Base-by-base conservation (phyloP, 331 rosid genomes). In the Spiraea crenata region DNA sequence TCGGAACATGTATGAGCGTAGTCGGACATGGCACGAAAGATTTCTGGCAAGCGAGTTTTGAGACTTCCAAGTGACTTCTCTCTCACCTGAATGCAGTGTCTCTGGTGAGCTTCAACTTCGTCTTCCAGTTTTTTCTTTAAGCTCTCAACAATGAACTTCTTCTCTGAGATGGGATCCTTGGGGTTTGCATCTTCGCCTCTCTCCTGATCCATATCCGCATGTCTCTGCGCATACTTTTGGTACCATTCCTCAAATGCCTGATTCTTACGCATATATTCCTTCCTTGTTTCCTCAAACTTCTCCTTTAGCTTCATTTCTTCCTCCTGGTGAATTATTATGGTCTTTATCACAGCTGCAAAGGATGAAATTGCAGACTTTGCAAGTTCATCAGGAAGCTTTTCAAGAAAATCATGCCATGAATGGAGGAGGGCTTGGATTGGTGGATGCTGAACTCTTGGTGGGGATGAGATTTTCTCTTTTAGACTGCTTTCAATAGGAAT, bases 261-360 rank as follows among this genome's bases (percentile, higher is more conserved):
- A 1, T 60, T 82, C 63, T 87, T 91, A 46, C 84, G 87, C 31
- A 83, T 5, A 77, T 50, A 84, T 51, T 89, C 97, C 79, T 84
- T 87, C 69, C 75, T 65, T 47, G 89, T 87, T 66, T 91, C 92
- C 79, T 91, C 91, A 1, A 77, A 85, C 81, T 79, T 87, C 69
- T 89, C 97, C 78, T 87, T 91, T 41, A 81, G 82, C 88, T 82
- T 91, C 96, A 89, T 85, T 77, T 91, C 96, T 77, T 91, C 97
- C 75, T 89, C 97, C 73, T 91, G 97, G 47, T 81, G 82, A 84
- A 77, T 20, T 58, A 85, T 70, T 57, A 91, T 91, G 8, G 87
- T 85, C 82, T 87, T 83, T 54, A 91, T 85, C 70, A 87, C 87
- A 0, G 97, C 97, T 3, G 80, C 88, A 55, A 91, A 91, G 44